A percentile compares a stretch with the other conserved stretches of the same genome.
phyloP scores from a whole-genome alignment of 148 eudicot genomes.

The Amaranthus cruentus region DNA sequence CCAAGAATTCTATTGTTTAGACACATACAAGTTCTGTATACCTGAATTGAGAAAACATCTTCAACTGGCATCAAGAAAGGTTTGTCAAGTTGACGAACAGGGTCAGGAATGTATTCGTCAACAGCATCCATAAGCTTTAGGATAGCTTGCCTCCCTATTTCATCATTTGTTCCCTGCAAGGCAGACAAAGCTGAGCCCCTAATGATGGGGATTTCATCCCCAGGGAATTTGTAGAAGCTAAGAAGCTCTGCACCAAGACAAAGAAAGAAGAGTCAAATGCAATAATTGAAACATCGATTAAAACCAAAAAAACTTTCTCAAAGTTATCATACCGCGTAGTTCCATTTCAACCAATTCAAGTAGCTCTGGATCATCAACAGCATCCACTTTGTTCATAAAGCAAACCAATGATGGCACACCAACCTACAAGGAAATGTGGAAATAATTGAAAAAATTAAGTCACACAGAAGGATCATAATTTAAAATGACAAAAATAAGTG shows the following conservation, averaged over 20 bases:
- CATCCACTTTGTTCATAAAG: constrained; percentile 89
- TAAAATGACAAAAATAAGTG: neutral
- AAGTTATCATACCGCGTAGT: constrained; percentile 56
- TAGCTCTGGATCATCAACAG: constrained; percentile 79
- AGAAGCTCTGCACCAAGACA: constrained; percentile 62
- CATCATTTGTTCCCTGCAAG: constrained; percentile 85
- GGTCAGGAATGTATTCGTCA: constrained; percentile 90
- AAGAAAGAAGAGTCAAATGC: neutral
- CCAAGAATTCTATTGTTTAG: neutral
- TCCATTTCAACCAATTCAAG: constrained; percentile 97
- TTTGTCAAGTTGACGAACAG: constrained; percentile 86
- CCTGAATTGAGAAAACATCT: constrained; percentile 95
- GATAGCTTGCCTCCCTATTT: constrained; percentile 82
- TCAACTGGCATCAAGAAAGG: constrained; percentile 95
- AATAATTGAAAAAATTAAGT: neutral
- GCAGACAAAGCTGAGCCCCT: constrained; percentile 94
- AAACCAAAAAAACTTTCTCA: neutral
- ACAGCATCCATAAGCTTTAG: constrained; percentile 94
- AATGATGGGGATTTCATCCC: constrained; percentile 85
- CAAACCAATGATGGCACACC: constrained; percentile 97
- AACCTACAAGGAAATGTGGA: constrained; percentile 42
- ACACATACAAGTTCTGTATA: constrained; percentile 15
- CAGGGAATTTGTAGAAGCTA: constrained; percentile 91
- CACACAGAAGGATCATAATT: neutral
- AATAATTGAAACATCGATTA: neutral